Conservation (phyloP, 768 basidiomycete genomes). For the Infundibulicybe gibba region DNA sequence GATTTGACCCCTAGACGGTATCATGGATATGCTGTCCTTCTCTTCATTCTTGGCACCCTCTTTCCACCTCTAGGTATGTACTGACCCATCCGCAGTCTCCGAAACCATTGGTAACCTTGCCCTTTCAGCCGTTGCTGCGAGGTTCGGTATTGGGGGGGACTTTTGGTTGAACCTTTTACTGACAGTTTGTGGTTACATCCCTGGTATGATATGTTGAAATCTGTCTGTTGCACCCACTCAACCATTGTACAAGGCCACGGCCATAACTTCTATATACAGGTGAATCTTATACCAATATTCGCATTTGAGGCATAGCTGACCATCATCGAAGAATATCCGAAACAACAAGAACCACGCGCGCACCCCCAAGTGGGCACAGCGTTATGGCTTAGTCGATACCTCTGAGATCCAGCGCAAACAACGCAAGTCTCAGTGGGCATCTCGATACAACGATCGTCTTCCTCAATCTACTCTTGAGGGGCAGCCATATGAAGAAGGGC, state of each 20-base stretch:
- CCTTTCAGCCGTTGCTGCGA: conserved; percentile 78
- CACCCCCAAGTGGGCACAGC: conserved; percentile 94
- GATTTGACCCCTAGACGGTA: conserved; percentile 66
- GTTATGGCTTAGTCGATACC: conserved; percentile 86
- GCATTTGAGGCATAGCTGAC: conserved; percentile 2
- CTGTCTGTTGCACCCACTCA: conserved; percentile 3
- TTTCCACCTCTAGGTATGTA: conserved; percentile 84
- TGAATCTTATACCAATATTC: conserved; percentile 18
- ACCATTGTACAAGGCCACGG: conserved; percentile 57
- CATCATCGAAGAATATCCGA: conserved; percentile 70
- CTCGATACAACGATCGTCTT: conserved; percentile 80
- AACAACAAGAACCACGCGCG: conserved; percentile 92
- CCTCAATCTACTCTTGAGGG: conserved; percentile 66
- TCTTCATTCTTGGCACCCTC: conserved; percentile 87
- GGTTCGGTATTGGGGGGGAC: conserved; percentile 89
- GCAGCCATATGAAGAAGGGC: conserved; percentile 77
- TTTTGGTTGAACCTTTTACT: conserved; percentile 89
- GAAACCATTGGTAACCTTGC: conserved; percentile 1
- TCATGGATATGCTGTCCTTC: conserved; percentile 77
- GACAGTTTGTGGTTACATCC: conserved; percentile 90
- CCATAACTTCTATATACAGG: conserved; percentile 94
- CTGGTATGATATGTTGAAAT: conserved; percentile 45
- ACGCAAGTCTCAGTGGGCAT: conserved; percentile 83
- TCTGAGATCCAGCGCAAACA: conserved; percentile 74
- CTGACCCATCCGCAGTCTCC: not conserved